Evolutionary conservation across 176 grass and related monocot genomes (phyloP), one percentile per base, ranked within the genome.

Genomic region (Cenchrus purpureus): DNA sequence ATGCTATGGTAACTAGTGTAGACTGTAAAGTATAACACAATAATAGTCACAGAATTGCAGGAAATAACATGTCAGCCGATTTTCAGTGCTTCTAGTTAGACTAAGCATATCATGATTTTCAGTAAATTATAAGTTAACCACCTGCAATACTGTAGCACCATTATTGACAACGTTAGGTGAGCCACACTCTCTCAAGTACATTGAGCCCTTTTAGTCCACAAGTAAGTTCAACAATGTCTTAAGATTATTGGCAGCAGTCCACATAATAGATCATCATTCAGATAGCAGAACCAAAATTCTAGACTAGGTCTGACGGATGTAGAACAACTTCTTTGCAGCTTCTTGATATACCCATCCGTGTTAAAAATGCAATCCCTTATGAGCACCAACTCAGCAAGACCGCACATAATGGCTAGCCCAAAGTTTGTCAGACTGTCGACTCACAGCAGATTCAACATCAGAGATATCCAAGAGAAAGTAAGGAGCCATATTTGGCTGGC

Each of bases 321-420:
- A 58, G 55, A 57, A 19, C 55, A 60, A 81, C 53, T 82, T 19
- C 82, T 71, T 56, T 85, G 83, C 53, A 78, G 72, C 14, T 82
- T 82, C 19, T 82, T 90, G 59, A 82, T 78, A 25, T n/a, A 80
- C n/a, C 9, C 75, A 84, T 74, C 75, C 1, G 9, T 85, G 69
- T 80, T 80, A 51, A 83, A 83, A 68, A 51, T 86, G 80, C 25
- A 86, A 58, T 51, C 65, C 72, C 57, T 82, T 90, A 5, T 66
- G 78, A 66, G 13, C 19, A 81, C 9, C 44, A 7, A 50, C n/a
- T 65, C 44, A 43, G 56, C 28, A 55, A 80, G 45, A n/a, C 87
- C 31, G 28, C 50, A 29, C 17, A 53, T 44, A 19, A 80, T 79
- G 28, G 78, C 73, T 4, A n/a, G 46, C 28, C 61, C 76, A 68